Conservation (phyloP, 2,329 filamentous ascomycete species). For the Apiospora malaysiana region DNA sequence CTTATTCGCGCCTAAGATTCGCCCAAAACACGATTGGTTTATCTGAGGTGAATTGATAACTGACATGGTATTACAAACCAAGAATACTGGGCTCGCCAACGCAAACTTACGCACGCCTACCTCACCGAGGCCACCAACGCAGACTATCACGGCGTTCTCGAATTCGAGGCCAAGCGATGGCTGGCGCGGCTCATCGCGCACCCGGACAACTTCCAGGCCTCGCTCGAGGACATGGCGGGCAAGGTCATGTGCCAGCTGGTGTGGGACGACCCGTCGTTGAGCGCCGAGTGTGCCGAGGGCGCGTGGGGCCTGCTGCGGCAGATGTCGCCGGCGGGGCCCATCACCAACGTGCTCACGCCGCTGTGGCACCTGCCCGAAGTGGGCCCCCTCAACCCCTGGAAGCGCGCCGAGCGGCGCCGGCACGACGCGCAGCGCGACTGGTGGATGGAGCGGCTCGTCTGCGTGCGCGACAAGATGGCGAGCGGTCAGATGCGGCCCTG, state of each 20-base stretch:
- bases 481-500: constrained; percentile 46
- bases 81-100: constrained; percentile 62
- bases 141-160: constrained; percentile 47
- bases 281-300: constrained; percentile 53
- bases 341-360: constrained; percentile 62
- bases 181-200: constrained; percentile 53
- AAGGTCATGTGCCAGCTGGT: constrained; percentile 61
- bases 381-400: constrained; percentile 56
- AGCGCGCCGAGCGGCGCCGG: constrained; percentile 55
- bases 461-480: constrained; percentile 46
- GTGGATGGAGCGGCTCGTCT: constrained; percentile 54
- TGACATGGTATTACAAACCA: neutral
- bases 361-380: constrained; percentile 56
- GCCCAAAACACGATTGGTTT: too few species aligned
- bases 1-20: neutral
- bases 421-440: constrained; percentile 59
- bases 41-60: neutral
- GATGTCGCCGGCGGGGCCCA: constrained; percentile 62
- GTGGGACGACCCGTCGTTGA: constrained; percentile 57
- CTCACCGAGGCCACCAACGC: constrained; percentile 47
- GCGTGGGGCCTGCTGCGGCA: constrained; percentile 63
- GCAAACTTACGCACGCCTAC: constrained; percentile 57
- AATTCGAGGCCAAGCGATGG: constrained; percentile 61
- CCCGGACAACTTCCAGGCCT: constrained; percentile 55
- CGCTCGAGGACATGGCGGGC: constrained; percentile 61